phyloP scores from a whole-genome alignment of 371 early-diverging fungal genomes.

The Haplosporangium sp. region DNA sequence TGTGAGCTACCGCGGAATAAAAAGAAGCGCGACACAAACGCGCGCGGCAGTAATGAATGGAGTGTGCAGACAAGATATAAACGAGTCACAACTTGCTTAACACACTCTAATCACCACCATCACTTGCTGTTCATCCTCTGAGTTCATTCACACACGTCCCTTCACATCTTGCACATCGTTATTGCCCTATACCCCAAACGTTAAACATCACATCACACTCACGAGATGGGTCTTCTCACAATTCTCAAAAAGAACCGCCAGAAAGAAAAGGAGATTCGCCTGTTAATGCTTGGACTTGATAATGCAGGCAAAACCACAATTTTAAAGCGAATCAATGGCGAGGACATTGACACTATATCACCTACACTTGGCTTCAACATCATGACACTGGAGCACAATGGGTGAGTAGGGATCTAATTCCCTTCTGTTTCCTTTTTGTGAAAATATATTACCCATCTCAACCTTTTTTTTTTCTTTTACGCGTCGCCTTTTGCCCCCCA shows the following conservation, averaged over 20 bases:
- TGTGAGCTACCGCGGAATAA: no score
- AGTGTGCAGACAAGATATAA: no score
- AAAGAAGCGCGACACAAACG: no score
- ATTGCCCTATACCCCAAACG: not conserved
- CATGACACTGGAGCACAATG: conserved; percentile 88
- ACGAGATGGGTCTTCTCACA: conserved; percentile 91
- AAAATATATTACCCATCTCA: not conserved
- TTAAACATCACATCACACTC: not conserved
- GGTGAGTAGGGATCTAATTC: conserved; percentile 54
- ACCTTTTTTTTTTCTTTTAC: not conserved
- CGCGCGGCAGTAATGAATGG: no score
- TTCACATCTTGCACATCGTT: no score
- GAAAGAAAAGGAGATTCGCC: conserved; percentile 90
- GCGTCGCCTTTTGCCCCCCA: no score
- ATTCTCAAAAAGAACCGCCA: conserved; percentile 88
- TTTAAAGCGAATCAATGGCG: conserved; percentile 93
- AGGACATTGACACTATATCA: conserved; percentile 92
- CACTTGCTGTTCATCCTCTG: no score
- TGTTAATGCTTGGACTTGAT: conserved; percentile 96
- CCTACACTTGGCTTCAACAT: conserved; percentile 98
- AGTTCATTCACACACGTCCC: no score
- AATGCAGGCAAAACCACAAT: conserved; percentile 99
- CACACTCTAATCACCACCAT: no score
- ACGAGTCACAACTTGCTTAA: no score
- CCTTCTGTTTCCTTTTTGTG: not conserved